These are phyloP conservation scores for Nothomitra cinnamomea DNA, from an alignment of 2,329 filamentous ascomycete genomes.

Conservation along the genomic window DNA sequence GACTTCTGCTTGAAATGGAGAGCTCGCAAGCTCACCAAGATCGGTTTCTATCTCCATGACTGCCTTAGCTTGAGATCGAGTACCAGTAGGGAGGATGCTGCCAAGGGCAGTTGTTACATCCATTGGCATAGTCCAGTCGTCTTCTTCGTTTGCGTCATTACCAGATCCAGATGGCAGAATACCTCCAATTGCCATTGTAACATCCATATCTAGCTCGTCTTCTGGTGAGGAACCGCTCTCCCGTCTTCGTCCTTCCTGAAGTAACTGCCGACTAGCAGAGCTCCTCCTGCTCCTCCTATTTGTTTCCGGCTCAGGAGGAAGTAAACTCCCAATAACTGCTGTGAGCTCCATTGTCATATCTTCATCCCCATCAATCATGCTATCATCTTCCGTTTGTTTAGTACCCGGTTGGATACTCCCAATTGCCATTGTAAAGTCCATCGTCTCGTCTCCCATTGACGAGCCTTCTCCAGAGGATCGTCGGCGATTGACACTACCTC, in stretches of 20 bases:
- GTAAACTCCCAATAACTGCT: slow-evolving; percentile 28
- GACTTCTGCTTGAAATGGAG: slow-evolving; percentile 26
- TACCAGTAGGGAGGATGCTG: slow-evolving; percentile 35
- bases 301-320: slow-evolving; percentile 17
- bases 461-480: slow-evolving; percentile 22
- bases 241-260: slow-evolving; percentile 4
- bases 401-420: slow-evolving; percentile 27
- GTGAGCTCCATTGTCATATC: slow-evolving; percentile 37
- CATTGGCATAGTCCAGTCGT: slow-evolving; percentile 41
- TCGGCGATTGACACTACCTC: slow-evolving; percentile 20
- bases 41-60: slow-evolving; percentile 42
- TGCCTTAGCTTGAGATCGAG: slow-evolving; percentile 33
- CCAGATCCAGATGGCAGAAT: slow-evolving; percentile 26
- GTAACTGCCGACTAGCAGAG: slow-evolving; percentile 8
- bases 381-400: slow-evolving; percentile 12
- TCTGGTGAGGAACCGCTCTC: slow-evolving; percentile 6
- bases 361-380: slow-evolving; percentile 20
- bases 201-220: slow-evolving; percentile 41
- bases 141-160: slow-evolving; percentile 15
- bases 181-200: slow-evolving; percentile 40
- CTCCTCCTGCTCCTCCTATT: slow-evolving; percentile 26
- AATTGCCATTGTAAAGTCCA: slow-evolving; percentile 39
- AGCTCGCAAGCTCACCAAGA: slow-evolving; percentile 28
- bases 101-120: slow-evolving; percentile 50
- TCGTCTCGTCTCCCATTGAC: slow-evolving; percentile 29